Evolutionary conservation across 371 early-diverging fungal genomes (phyloP).

Genomic region (Mortierella polycephala): DNA sequence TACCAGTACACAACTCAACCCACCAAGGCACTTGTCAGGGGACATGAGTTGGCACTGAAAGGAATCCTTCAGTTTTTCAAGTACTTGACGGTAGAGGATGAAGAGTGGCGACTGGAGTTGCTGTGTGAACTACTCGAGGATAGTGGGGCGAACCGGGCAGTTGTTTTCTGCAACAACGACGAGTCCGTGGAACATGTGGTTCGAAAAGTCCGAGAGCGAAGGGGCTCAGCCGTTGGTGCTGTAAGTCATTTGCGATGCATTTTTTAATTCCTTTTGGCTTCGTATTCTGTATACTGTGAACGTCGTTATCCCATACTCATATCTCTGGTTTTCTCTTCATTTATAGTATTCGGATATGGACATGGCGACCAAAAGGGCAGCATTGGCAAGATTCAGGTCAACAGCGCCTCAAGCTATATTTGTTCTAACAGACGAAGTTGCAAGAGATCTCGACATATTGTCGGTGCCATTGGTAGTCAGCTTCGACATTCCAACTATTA

Average conservation of each 20-base stretch:
- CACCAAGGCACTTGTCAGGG: conserved; percentile 48
- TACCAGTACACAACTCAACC: conserved; percentile 48
- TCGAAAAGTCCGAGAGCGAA: conserved; percentile 37
- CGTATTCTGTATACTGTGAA: not conserved
- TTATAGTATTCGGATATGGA: conserved; percentile 53
- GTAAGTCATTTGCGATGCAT: conserved; percentile 14
- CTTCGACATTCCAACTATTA: conserved; percentile 36
- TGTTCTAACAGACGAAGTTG: conserved; percentile 35
- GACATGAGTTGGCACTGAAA: conserved; percentile 50
- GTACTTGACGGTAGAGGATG: conserved; percentile 49
- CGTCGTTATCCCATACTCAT: not conserved
- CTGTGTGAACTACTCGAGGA: conserved; percentile 44
- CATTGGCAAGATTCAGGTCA: conserved; percentile 25
- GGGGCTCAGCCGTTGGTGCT: conserved; percentile 35
- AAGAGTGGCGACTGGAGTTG: conserved; percentile 41
- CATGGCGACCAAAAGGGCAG: conserved; percentile 22
- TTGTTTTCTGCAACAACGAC: conserved; percentile 45
- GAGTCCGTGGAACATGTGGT: conserved; percentile 36
- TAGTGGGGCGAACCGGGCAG: conserved; percentile 41
- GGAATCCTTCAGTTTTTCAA: conserved; percentile 51
- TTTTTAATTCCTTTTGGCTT: not conserved
- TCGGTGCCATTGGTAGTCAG: conserved; percentile 45
- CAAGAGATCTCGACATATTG: conserved; percentile 36
- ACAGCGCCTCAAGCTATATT: conserved; percentile 22
- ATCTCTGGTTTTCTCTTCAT: not conserved